phyloP scores from a whole-genome alignment of 2,329 filamentous ascomycete species.

The Colletotrichum endophyticum region DNA sequence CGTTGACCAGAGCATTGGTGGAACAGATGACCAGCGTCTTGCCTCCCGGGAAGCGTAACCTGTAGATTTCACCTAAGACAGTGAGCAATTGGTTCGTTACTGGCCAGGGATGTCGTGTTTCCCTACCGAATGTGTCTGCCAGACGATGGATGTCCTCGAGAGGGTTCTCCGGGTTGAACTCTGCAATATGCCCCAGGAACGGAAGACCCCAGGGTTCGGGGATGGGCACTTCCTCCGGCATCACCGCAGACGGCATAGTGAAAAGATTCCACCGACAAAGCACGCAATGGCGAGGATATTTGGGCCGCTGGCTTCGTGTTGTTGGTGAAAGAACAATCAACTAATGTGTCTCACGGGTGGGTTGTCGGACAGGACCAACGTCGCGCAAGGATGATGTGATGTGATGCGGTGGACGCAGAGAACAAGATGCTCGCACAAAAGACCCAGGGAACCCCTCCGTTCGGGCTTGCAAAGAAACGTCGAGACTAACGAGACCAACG shows the following conservation, averaged over 20 bases:
- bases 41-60: constrained; percentile 53
- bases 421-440: neutral
- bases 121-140: constrained; percentile 68
- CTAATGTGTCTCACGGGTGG: neutral
- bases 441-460: neutral
- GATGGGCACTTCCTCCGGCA: constrained; percentile 28
- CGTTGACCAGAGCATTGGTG: constrained; percentile 62
- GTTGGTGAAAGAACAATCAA: neutral
- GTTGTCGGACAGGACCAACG: neutral
- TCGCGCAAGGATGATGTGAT: neutral
- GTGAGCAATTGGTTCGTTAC: neutral
- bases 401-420: neutral
- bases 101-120: neutral
- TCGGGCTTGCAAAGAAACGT: neutral
- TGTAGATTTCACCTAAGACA: constrained; percentile 61
- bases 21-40: constrained; percentile 54
- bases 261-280: neutral
- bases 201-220: constrained; percentile 65
- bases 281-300: neutral
- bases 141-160: constrained; percentile 59
- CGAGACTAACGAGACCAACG: neutral
- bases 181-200: constrained; percentile 68
- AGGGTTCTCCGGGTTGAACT: constrained; percentile 65
- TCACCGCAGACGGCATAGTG: constrained; percentile 9
- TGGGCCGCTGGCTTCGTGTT: neutral